phyloP scores from a whole-genome alignment of 1,284 basidiomycete genomes.

The Ustanciosporium gigantosporum region DNA sequence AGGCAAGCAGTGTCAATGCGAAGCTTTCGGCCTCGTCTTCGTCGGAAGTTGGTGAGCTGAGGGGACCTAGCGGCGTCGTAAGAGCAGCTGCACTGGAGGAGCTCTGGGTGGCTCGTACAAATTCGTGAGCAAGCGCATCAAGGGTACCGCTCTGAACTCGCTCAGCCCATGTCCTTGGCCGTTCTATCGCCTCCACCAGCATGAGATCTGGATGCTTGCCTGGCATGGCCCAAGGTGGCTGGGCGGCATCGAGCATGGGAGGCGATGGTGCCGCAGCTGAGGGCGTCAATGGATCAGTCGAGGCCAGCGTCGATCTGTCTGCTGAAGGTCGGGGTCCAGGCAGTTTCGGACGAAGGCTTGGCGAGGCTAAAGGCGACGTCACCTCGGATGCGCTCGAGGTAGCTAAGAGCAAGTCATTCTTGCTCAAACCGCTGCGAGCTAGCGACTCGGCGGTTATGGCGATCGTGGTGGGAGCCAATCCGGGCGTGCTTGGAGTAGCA shows the following conservation, averaged over 20 bases:
- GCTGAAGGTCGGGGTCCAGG: constrained; percentile 12
- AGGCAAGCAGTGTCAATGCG: constrained; percentile 6
- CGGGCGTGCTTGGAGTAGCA: background rate
- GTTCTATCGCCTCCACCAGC: constrained; percentile 19
- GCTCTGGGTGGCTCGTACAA: constrained; percentile 50
- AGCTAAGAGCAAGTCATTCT: constrained; percentile 44
- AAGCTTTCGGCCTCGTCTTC: constrained; percentile 8
- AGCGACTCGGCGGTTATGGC: constrained; percentile 32
- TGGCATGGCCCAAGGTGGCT: constrained; percentile 31
- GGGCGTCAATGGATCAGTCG: constrained; percentile 3
- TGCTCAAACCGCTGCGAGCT: constrained; percentile 40
- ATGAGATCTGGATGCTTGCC: constrained; percentile 45
- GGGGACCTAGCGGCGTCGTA: background rate
- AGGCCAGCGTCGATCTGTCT: constrained; percentile 7
- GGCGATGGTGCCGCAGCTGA: constrained; percentile 2
- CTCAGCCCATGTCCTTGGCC: constrained; percentile 40
- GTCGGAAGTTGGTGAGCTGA: no score
- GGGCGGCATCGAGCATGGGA: constrained; percentile 1
- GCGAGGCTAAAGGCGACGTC: constrained; percentile 19
- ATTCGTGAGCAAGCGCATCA: constrained; percentile 53
- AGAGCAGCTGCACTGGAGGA: background rate
- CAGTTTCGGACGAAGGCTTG: constrained; percentile 10
- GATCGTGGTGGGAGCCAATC: background rate
- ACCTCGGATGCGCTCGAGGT: constrained; percentile 37
- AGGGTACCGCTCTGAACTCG: constrained; percentile 45